Evolutionary conservation across 306 rosid genomes (phyloP).

Genomic region (Senna tora): DNA sequence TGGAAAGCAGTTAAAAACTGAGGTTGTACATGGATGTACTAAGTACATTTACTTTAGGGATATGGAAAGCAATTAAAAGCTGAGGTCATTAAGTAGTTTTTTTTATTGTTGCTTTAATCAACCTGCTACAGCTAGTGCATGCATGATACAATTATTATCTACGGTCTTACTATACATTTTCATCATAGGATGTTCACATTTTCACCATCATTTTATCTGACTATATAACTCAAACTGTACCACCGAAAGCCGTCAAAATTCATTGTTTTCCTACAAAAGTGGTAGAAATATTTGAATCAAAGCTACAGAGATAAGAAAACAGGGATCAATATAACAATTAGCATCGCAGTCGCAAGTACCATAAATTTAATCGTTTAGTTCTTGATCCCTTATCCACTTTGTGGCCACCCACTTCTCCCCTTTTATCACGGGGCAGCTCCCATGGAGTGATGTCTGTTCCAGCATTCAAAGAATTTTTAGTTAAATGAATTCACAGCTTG

Average conservation of each 20-base stretch:
- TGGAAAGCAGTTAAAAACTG: neutral
- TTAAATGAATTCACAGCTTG: neutral
- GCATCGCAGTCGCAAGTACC: conserved; percentile 6
- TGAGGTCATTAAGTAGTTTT: neutral
- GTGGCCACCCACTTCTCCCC: conserved; percentile 96
- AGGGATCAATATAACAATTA: neutral
- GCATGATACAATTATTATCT: neutral
- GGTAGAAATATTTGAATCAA: conserved; percentile 2
- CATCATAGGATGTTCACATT: conserved; percentile 4
- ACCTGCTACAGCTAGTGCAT: neutral
- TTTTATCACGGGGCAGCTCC: conserved; percentile 82
- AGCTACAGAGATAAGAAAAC: neutral
- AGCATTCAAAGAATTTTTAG: conserved; percentile 27
- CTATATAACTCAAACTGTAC: neutral
- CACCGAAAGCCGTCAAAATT: neutral
- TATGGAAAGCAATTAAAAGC: neutral
- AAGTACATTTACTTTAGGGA: neutral
- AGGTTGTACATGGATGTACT: neutral
- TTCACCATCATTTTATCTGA: conserved; percentile 12
- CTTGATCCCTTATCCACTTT: conserved; percentile 87
- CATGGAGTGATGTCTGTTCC: conserved; percentile 83
- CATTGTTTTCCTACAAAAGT: neutral
- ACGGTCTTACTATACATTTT: conserved; percentile 12
- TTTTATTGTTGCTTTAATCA: neutral
- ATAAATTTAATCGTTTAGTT: conserved; percentile 39